Conservation (phyloP, 2,329 filamentous ascomycete species). For the Fusarium udum region DNA sequence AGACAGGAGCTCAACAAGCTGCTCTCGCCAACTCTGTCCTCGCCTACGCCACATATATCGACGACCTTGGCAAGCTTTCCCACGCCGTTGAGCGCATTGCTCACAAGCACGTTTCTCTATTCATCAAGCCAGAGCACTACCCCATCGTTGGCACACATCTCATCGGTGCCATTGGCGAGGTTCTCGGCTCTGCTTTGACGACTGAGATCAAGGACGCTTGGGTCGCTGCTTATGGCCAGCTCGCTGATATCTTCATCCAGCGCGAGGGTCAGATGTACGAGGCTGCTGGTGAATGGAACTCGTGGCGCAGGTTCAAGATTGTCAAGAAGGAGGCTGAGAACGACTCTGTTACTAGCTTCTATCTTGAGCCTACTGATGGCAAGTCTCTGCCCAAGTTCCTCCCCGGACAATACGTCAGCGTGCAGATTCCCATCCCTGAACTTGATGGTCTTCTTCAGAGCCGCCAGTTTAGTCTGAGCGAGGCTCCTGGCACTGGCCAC, state of each 20-base stretch:
- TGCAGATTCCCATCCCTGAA: conserved; percentile 69
- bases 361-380: conserved; percentile 70
- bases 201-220: conserved; percentile 74
- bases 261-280: conserved; percentile 72
- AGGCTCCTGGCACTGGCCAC: conserved; percentile 63
- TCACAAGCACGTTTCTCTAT: conserved; percentile 79
- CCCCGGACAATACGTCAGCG: conserved; percentile 78
- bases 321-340: conserved; percentile 69
- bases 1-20: conserved; percentile 72
- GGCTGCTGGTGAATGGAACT: conserved; percentile 53
- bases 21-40: conserved; percentile 75
- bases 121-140: conserved; percentile 75
- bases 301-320: conserved; percentile 65
- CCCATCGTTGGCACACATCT: conserved; percentile 74
- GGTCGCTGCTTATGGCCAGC: conserved; percentile 75
- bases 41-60: conserved; percentile 78
- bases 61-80: conserved; percentile 69
- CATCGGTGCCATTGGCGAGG: conserved; percentile 71
- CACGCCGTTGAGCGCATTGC: conserved; percentile 73
- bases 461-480: conserved; percentile 79
- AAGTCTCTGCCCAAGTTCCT: conserved; percentile 65
- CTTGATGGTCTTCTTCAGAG: conserved; percentile 71
- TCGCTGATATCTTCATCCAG: conserved; percentile 76
- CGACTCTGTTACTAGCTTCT: conserved; percentile 71
- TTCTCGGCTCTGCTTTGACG: conserved; percentile 75